Base-by-base conservation (phyloP, 768 basidiomycete species). In the Agrocybe pediades region DNA sequence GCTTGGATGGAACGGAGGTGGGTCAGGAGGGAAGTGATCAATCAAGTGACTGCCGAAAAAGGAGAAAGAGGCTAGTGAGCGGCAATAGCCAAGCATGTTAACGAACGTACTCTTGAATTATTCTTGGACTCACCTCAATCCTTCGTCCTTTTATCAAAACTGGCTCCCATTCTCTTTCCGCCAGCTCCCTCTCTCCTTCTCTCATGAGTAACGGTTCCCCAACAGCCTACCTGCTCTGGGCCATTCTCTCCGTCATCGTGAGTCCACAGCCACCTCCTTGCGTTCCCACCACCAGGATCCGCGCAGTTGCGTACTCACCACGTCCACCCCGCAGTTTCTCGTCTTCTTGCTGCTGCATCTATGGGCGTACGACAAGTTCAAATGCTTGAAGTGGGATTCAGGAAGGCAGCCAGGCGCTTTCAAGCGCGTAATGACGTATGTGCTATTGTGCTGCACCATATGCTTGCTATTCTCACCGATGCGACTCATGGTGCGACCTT, bases 341-440 rank as follows among this genome's bases (percentile, higher is more conserved):
- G 61, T 71, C 41, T 89, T 90, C 67, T 77, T 91, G 51, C 62
- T 88, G 43, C 74, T 81, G 60, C 90, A 92, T 67, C 78, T 92
- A n/a, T 92, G 88, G 87, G 75, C 73, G 57, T 92, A 91, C 62
- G 90, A 92, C 71, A 78, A 71, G 54, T 88, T 91, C 69, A 77
- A 84, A 56, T 91, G 90, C 68, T 69, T 91, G 42, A 79, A 74
- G 68, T 91, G 89, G 88, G 78, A 83, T 65, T 77, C 84, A 13
- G 88, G 88, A 27, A 78, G 88, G 48, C 88, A 89, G 66, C 88
- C 87, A 52, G 91, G 91, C 51, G 84, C 90, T 11, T 93, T 93
- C 80, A 92, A 88, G 71, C 80, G 92, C 46, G 79, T 93, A 64
- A 93, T 93, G 91, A 92, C 88, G 88, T 91, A 64, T 64, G 84